These are phyloP conservation scores for Coemansia sp. DNA, from an alignment of 192 early-diverging fungal genomes.

Conservation along the genomic window DNA sequence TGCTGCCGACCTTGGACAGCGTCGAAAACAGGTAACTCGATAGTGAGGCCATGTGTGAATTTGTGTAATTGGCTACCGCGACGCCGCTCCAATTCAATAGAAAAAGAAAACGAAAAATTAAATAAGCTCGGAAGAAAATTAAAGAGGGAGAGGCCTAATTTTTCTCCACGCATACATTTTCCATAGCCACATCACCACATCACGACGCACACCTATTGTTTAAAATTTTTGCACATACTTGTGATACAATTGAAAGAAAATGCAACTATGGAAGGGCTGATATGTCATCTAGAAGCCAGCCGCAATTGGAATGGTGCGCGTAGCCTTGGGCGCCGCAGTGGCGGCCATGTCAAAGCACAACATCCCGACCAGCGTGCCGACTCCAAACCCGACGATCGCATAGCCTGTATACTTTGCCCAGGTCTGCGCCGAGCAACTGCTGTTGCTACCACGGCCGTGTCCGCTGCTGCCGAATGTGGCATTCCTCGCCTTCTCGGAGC, in stretches of 20 bases:
- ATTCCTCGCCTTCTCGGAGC: conserved; percentile 7
- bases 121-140: not conserved
- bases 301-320: conserved; percentile 41
- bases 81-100: not conserved
- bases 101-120: conserved; percentile 10
- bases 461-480: not conserved
- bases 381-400: conserved; percentile 51
- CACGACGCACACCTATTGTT: not conserved
- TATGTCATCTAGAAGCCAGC: conserved; percentile 14
- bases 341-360: conserved; percentile 47
- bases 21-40: conserved; percentile 53
- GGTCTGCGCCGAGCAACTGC: conserved; percentile 7
- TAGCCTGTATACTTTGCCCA: conserved; percentile 53
- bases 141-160: not conserved
- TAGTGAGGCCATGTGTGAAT: conserved; percentile 32
- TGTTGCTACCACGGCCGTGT: not conserved
- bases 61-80: not conserved
- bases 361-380: conserved; percentile 52
- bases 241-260: not conserved
- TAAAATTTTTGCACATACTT: not conserved
- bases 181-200: not conserved
- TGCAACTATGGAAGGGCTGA: not conserved
- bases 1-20: conserved; percentile 44
- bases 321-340: conserved; percentile 38
- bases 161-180: not conserved